Evolutionary conservation across 2,329 filamentous ascomycete species (phyloP), one percentile per base, ranked within the genome.

Genomic region (Alternaria panax): DNA sequence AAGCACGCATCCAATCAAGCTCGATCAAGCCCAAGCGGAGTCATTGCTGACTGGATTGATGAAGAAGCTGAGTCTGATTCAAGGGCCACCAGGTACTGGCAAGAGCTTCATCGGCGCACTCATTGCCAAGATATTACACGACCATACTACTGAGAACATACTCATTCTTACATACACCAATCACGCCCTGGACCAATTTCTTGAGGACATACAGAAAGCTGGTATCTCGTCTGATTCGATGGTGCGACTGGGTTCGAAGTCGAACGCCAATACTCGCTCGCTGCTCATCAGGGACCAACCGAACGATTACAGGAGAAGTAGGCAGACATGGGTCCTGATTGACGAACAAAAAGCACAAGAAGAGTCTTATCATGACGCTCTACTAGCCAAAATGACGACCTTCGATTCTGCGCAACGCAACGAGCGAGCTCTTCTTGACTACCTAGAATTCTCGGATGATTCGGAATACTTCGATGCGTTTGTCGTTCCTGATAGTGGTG

Each of bases 11-110:
- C 42, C 59, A 1, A 72, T 85, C 3, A 55, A 64, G 3, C 73
- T 87, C 0, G 85, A 87, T 57, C 50, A 73, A 9, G 83, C 88
- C 0, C 90, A 92, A 65, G 76, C 82, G 0, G 65, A 79, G 0
- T 88, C 89, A 1, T 70, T 92, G 0, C 60, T 86, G 3, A 74
- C 81, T 16, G 85, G 86, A 0, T 66, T 93, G 0, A 78, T 72
- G 0, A 83, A 83, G 7, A 75, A 77, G 0, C 74, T 92, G 0
- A 87, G 85, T 47, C 72, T 89, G 0, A 90, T 93, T 2, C 90
- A 92, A 78, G 90, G 90, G 0, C 91, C 91, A 1, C 91, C 90
- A 88, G 88, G 89, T 0, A 93, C 90, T 0, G 91, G 91, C 1
- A 93, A 93, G 65, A 92, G 89, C 0, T 91, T 91, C 62, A 84